These are phyloP conservation scores for Globisporangium canariense DNA, from an alignment of 352 stramenopile species.

Conservation along the genomic window DNA sequence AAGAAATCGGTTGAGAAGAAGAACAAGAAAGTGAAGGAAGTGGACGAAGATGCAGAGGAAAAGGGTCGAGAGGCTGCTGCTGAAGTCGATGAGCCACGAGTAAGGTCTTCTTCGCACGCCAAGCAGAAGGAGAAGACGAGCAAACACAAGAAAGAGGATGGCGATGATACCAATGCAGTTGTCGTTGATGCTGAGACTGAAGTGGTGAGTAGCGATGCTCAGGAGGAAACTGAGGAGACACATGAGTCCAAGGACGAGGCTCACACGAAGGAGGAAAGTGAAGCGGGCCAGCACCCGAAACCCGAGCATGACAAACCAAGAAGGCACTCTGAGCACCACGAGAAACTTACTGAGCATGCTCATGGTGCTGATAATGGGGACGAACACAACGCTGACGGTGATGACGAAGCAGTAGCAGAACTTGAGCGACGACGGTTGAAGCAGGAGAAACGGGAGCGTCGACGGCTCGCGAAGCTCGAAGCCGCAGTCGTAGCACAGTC, in stretches of 20 bases:
- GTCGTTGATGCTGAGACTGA: background rate
- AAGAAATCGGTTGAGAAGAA: slow-evolving; percentile 12
- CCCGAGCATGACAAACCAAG: background rate
- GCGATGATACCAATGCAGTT: background rate
- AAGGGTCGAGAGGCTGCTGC: background rate
- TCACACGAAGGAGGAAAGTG: background rate
- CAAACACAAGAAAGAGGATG: background rate
- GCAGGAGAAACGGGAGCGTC: slow-evolving; percentile 29
- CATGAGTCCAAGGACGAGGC: background rate
- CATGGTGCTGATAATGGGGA: background rate
- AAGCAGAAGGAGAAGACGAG: background rate
- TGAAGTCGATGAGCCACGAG: background rate
- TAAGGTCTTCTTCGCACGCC: background rate
- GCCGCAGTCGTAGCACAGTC: slow-evolving; percentile 31
- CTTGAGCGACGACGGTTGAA: slow-evolving; percentile 22
- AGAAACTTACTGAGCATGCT: background rate
- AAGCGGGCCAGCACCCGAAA: background rate
- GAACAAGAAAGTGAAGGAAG: slow-evolving; percentile 1
- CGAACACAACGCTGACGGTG: background rate
- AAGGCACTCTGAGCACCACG: background rate
- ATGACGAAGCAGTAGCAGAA: slow-evolving; percentile 9
- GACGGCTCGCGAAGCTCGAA: slow-evolving; percentile 34
- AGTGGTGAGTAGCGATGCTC: background rate
- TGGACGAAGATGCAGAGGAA: background rate
- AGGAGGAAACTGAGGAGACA: background rate